These are phyloP conservation scores for Cordyceps cicadae DNA, from an alignment of 2,329 filamentous ascomycete genomes.

Conservation along the genomic window DNA sequence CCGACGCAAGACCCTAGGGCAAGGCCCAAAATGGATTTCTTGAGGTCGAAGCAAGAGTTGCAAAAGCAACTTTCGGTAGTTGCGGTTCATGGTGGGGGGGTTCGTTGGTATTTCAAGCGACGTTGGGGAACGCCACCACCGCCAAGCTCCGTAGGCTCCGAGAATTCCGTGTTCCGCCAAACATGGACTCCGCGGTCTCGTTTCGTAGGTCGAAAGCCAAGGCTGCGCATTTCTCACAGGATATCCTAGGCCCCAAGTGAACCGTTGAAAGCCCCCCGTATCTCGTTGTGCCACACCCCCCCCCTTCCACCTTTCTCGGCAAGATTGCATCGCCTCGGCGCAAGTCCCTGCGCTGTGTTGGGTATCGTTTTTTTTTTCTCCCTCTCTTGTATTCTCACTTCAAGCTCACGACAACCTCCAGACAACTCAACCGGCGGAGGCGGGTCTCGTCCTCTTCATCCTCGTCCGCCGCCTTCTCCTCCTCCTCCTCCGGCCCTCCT, in stretches of 20 bases:
- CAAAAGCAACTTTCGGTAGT: background rate
- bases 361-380: too few species aligned
- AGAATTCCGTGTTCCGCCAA: background rate
- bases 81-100: background rate
- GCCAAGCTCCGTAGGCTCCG: background rate
- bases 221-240: background rate
- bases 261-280: background rate
- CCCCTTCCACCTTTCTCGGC: too few species aligned
- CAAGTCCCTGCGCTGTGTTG: background rate
- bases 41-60: background rate
- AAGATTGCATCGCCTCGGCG: too few species aligned
- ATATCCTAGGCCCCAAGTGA: background rate
- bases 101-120: background rate
- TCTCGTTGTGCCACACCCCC: too few species aligned
- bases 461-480: conserved; percentile 20
- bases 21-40: background rate
- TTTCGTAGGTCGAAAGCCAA: background rate
- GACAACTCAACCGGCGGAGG: conserved; percentile 40
- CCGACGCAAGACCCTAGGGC: background rate
- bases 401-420: conserved; percentile 41
- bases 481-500: conserved; percentile 20
- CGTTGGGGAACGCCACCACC: background rate
- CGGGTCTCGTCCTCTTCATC: conserved; percentile 31
- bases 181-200: background rate
- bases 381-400: conserved; percentile 27